Conservation (phyloP, 805 yeast species). For the Metschnikowia matae region DNA sequence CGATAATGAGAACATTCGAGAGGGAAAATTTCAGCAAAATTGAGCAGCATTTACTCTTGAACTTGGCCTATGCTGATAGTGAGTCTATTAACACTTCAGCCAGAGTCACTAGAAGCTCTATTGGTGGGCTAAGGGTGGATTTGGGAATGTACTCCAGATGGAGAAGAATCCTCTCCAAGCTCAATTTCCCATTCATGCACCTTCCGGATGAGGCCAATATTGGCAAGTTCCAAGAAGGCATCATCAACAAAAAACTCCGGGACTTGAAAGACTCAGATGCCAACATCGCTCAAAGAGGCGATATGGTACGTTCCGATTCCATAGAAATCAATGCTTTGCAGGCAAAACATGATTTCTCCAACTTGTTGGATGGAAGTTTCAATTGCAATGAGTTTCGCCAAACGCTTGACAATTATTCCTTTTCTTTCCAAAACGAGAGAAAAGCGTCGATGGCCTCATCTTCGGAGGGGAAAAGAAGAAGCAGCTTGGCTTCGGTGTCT, state of each 20-base stretch:
- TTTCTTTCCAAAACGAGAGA: constrained; percentile 12
- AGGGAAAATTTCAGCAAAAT: constrained; percentile 29
- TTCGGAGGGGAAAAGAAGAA: constrained; percentile 9
- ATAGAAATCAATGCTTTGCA: constrained; percentile 12
- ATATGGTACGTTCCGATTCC: not conserved
- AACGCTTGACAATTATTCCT: constrained; percentile 29
- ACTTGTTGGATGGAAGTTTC: constrained; percentile 29
- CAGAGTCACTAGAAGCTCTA: constrained; percentile 22
- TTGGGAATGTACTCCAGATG: constrained; percentile 30
- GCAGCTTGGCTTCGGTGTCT: constrained; percentile 14
- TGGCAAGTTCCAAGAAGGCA: constrained; percentile 17
- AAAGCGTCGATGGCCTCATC: constrained; percentile 5
- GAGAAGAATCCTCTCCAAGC: constrained; percentile 35
- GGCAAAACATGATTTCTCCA: constrained; percentile 36
- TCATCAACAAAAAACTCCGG: constrained; percentile 9
- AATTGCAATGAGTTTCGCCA: constrained; percentile 27
- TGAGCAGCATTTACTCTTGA: constrained; percentile 15
- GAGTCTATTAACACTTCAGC: constrained; percentile 28
- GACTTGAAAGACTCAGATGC: not conserved
- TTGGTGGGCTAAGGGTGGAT: constrained; percentile 29
- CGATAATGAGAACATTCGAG: constrained; percentile 37
- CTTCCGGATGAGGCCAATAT: constrained; percentile 40
- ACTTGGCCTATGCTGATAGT: constrained; percentile 10
- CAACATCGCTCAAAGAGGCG: not conserved
- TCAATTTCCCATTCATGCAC: constrained; percentile 42